Conservation (phyloP, 306 rosid genomes). For the Dalbergia oliveri region DNA sequence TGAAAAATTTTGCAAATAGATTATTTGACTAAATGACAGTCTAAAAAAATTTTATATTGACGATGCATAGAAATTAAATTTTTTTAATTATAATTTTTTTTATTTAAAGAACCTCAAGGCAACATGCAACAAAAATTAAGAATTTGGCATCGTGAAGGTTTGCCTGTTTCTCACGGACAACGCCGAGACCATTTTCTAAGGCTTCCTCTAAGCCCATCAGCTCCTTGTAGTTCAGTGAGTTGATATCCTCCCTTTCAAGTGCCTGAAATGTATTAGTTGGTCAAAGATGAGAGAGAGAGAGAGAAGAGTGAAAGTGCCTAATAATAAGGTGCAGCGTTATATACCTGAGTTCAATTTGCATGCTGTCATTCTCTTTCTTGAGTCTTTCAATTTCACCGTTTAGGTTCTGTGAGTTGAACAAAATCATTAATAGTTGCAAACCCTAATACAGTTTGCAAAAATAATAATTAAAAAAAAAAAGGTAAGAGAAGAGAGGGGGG, state of each 20-base stretch:
- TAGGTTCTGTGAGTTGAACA: conserved; percentile 59
- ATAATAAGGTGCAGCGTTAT: neutral
- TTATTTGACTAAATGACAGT: too few species aligned
- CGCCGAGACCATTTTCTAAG: conserved; percentile 33
- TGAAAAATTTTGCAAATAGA: too few species aligned
- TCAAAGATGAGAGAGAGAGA: neutral
- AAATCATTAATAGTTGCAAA: conserved; percentile 4
- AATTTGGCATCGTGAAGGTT: conserved; percentile 10
- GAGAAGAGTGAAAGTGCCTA: neutral
- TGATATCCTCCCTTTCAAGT: conserved; percentile 49
- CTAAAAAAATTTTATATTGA: too few species aligned
- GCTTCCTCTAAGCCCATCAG: conserved; percentile 41
- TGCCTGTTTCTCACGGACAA: conserved; percentile 43
- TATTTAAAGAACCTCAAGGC: neutral
- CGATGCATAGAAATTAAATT: too few species aligned
- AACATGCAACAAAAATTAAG: neutral
- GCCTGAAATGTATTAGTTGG: conserved; percentile 54
- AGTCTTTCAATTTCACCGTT: conserved; percentile 69
- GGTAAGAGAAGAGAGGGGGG: neutral
- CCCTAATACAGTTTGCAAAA: neutral
- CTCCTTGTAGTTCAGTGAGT: conserved; percentile 47
- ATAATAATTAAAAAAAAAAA: neutral
- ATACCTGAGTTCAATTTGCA: conserved; percentile 78
- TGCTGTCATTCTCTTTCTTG: conserved; percentile 82
- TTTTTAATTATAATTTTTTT: too few species aligned